phyloP scores from a whole-genome alignment of 768 basidiomycete genomes.

The Tulasnella sp. region DNA sequence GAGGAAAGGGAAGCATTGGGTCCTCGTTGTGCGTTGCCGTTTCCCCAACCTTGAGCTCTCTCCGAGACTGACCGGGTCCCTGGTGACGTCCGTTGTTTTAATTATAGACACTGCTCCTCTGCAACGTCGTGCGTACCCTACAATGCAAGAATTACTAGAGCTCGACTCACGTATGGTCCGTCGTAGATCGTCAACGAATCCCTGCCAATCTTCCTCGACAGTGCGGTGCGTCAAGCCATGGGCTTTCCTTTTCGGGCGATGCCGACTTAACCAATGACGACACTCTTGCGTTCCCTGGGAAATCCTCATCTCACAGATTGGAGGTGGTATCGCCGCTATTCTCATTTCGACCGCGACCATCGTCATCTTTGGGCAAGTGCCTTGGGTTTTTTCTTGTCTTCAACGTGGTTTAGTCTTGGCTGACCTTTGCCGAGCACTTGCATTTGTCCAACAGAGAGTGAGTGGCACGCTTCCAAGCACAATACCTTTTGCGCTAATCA shows the following conservation, averaged over 20 bases:
- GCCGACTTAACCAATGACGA: neutral
- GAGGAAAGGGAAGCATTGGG: conserved; percentile 76
- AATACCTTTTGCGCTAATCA: too few species aligned
- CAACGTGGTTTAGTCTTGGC: neutral
- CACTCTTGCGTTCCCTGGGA: too few species aligned
- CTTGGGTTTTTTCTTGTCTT: neutral
- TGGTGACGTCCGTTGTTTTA: neutral
- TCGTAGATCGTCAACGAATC: conserved; percentile 16
- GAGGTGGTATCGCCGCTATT: conserved; percentile 17
- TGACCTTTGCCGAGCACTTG: neutral
- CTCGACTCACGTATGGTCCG: neutral
- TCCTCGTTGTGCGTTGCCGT: conserved; percentile 57
- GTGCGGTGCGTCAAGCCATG: conserved; percentile 3
- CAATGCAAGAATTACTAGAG: neutral
- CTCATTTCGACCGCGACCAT: conserved; percentile 17
- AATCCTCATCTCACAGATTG: conserved; percentile 13
- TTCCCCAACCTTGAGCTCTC: neutral
- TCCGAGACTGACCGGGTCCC: neutral
- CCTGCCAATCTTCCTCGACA: conserved; percentile 16
- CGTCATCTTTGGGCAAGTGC: conserved; percentile 73
- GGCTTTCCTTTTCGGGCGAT: neutral
- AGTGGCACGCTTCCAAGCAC: too few species aligned
- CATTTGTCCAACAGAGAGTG: conserved; percentile 31
- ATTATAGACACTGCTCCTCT: conserved; percentile 63
- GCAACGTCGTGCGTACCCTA: conserved; percentile 49